Evolutionary conservation across 345 rosid species (phyloP), one percentile per base, ranked within the genome.

Genomic region (Euphorbia lathyris): DNA sequence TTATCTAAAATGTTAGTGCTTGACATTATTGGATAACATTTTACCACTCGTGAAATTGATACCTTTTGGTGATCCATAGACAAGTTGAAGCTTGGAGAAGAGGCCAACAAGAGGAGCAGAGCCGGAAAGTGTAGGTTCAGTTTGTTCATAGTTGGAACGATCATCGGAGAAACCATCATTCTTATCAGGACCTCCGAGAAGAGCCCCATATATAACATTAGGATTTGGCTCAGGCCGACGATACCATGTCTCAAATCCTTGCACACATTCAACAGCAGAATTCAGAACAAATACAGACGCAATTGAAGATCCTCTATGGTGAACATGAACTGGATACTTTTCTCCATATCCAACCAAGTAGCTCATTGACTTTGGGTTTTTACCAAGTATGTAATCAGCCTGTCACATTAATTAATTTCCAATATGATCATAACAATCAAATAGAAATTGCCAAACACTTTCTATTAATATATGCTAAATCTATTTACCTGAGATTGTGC

Each of bases 401-500:
- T 76, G 75, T 17, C 4, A 34, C 38, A 34, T 34, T 34, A 34
- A 34, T 34, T 34, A 50, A 32, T 7, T 40, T 40, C 42, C 36
- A 53, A 42, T 58, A n/a, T 5, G 48, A 26, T 11, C n/a, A 26
- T n/a, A 26, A 5, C n/a, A 26, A 25, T 45, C 51, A 14, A 27
- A 43, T 50, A 20, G 72, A 36, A 14, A 12, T 14, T 34, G 38
- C n/a, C n/a, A n/a, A n/a, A n/a, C n/a, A n/a, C n/a, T n/a, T n/a
- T n/a, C n/a, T n/a, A n/a, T n/a, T n/a, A n/a, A n/a, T 32, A 5
- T 48, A 9, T 12, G 19, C 53, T 7, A 52, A 52, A 52, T 19
- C 23, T 52, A 0, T 7, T 13, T 80, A 85, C 97, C 90, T 89
- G 94, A 10, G 93, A 87, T 78, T 76, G 81, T 7, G 97, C 84